Percentiles rank a stretch among this genome's conserved stretches.
These are phyloP conservation scores for Nymphaea thermarum DNA, from an alignment of 164 flowering plant genomes.

Conservation along the genomic window DNA sequence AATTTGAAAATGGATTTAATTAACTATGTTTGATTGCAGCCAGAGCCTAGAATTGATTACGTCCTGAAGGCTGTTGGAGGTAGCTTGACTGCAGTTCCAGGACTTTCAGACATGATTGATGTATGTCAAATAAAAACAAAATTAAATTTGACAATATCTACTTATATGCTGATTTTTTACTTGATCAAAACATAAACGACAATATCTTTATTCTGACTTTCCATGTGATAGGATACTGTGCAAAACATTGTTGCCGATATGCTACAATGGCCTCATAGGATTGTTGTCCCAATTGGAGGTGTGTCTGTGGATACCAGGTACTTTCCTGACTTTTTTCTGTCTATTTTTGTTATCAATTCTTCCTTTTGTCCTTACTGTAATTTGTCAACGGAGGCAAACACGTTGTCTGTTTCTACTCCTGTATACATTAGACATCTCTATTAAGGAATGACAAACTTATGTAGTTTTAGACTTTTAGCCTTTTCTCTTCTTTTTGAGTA, in stretches of 20 bases:
- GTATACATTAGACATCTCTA: no score
- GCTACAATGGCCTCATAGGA: slow-evolving; percentile 99
- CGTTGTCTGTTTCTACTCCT: no score
- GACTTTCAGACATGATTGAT: slow-evolving; percentile 95
- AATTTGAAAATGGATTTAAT: neutral
- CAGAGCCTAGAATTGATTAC: slow-evolving; percentile 91
- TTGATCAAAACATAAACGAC: neutral
- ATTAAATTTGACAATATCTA: neutral
- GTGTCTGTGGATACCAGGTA: slow-evolving; percentile 80
- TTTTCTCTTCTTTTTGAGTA: neutral
- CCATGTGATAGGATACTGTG: slow-evolving; percentile 61
- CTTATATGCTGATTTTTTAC: neutral
- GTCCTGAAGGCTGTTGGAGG: slow-evolving; percentile 96
- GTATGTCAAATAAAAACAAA: slow-evolving; percentile 27
- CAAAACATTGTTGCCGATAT: slow-evolving; percentile 73
- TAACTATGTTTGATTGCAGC: slow-evolving; percentile 27
- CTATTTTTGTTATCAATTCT: no score
- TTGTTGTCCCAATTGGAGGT: slow-evolving; percentile 96
- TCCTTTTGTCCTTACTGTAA: no score
- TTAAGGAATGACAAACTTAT: no score
- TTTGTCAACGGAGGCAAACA: no score
- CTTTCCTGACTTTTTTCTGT: neutral
- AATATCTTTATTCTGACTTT: neutral
- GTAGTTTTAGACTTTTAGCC: neutral
- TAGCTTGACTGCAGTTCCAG: slow-evolving; percentile 94